Conservation (phyloP, 805 yeast genomes). For the Pichia heedii region DNA sequence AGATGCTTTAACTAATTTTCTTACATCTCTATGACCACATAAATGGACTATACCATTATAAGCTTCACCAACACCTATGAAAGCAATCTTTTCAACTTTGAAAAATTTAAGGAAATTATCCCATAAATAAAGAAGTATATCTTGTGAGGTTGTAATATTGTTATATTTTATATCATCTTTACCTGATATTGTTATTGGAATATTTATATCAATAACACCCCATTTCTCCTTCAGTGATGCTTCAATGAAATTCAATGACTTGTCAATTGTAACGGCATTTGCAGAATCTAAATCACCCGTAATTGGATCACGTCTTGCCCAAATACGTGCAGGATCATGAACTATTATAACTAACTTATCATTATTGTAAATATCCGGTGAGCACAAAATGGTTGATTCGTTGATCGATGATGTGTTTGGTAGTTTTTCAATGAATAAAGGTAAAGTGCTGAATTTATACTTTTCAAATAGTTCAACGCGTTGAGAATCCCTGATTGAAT, state of each 20-base stretch:
- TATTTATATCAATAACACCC: conserved; percentile 77
- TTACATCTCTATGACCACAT: conserved; percentile 71
- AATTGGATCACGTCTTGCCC: conserved; percentile 78
- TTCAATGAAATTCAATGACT: conserved; percentile 58
- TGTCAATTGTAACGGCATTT: conserved; percentile 67
- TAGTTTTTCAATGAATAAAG: conserved; percentile 36
- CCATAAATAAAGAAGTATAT: conserved; percentile 73
- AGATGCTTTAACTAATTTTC: conserved; percentile 56
- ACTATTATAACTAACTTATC: conserved; percentile 61
- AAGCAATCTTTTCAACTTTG: conserved; percentile 57
- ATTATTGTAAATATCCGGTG: conserved; percentile 56
- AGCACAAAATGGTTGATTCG: conserved; percentile 54
- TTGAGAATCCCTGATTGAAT: conserved; percentile 70
- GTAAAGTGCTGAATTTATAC: conserved; percentile 57
- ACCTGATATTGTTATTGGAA: conserved; percentile 50
- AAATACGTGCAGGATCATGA: conserved; percentile 88
- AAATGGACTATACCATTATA: conserved; percentile 81
- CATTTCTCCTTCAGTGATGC: conserved; percentile 52
- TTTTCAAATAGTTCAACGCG: conserved; percentile 44
- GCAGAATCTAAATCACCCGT: conserved; percentile 70
- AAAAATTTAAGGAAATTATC: conserved; percentile 81
- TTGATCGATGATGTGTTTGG: conserved; percentile 43
- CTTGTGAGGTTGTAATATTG: conserved; percentile 64
- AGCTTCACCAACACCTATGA: conserved; percentile 86
- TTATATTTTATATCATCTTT: conserved; percentile 46